Percentiles rank a stretch among this genome's conserved stretches.
These are phyloP conservation scores for Trichoderma koningii DNA, from an alignment of 2,329 filamentous ascomycete species.

Conservation along the genomic window DNA sequence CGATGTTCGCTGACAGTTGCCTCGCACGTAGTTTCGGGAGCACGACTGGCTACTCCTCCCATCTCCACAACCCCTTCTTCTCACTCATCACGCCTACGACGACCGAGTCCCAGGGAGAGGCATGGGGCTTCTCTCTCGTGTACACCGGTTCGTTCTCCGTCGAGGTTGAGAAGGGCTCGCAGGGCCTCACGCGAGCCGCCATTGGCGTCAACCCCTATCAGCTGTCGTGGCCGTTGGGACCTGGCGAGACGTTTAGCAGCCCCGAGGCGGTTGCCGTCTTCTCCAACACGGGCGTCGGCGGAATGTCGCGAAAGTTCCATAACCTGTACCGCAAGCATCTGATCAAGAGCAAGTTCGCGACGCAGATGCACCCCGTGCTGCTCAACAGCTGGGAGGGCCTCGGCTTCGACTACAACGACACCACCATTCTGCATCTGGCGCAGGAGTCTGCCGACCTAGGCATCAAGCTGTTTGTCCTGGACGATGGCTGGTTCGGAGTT, in stretches of 20 bases:
- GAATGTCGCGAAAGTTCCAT: constrained; percentile 64
- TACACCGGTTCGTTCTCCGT: constrained; percentile 65
- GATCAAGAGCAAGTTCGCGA: constrained; percentile 57
- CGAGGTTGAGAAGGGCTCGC: constrained; percentile 63
- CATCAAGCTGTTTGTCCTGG: constrained; percentile 64
- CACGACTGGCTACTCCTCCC: constrained; percentile 62
- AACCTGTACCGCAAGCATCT: constrained; percentile 63
- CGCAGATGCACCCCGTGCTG: constrained; percentile 54
- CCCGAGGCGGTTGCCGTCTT: constrained; percentile 66
- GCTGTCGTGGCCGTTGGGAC: constrained; percentile 57
- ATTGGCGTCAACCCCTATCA: constrained; percentile 64
- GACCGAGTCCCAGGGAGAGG: constrained; percentile 62
- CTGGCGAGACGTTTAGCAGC: constrained; percentile 59
- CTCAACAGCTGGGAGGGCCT: constrained; percentile 69
- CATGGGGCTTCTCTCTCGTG: constrained; percentile 65
- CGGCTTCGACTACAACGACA: constrained; percentile 59
- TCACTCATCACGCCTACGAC: constrained; percentile 57
- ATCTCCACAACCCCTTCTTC: constrained; percentile 66
- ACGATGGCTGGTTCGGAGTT: constrained; percentile 67
- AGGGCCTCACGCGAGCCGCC: constrained; percentile 61
- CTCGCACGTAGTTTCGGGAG: constrained; percentile 57
- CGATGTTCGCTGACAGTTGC: background rate
- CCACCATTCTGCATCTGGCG: constrained; percentile 57
- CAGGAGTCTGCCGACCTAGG: constrained; percentile 60
- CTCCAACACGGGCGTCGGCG: constrained; percentile 59